Base-by-base conservation (phyloP, 192 early-diverging fungal species). In the Geosiphon pyriformis region DNA sequence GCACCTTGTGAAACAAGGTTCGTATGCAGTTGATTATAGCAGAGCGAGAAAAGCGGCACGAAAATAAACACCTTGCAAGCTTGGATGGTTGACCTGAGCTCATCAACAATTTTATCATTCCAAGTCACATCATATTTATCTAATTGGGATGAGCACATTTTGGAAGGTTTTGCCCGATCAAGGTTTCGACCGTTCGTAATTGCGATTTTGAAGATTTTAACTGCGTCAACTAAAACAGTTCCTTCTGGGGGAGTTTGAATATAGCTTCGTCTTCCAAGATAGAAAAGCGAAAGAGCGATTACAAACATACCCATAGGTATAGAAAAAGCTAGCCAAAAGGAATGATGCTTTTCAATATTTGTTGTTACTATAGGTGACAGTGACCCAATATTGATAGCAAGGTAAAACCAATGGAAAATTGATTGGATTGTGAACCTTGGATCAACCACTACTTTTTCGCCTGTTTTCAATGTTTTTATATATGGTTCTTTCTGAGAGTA, bases 371-470 rank as follows among this genome's bases (percentile, higher is more conserved):
- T 85, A 58, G 79, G 80, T 70, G 72, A 84, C 56, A 91, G 76
- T 27, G 82, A 79, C 32, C 89, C 89, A 23, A 88, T 20, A 69
- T 88, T 89, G 65, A 88, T 88, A 34, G 82, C 76, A 78, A 80
- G 83, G 74, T 94, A 94, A 75, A 94, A 92, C 85, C 83, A 88
- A 74, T 86, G 86, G 74, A 92, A 94, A 50, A 93, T 86, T 18
- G 80, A 83, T 78, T 92, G 88, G 33, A 87, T 72, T 1, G 90
- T 90, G 54, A 86, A 77, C 67, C 77, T 75, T 53, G 87, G 86
- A 68, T 85, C 81, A 8, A 90, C 83, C 33, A 90, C 78, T 6
- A 88, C 87, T 53, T 68, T 72, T 26, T 82, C 73, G 7, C 86
- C 87, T 31, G 69, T 81, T 59, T 80, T 78, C 22, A 80, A 76